Evolutionary conservation across 2,329 filamentous ascomycete species (phyloP).

Genomic region (Alternaria atra): DNA sequence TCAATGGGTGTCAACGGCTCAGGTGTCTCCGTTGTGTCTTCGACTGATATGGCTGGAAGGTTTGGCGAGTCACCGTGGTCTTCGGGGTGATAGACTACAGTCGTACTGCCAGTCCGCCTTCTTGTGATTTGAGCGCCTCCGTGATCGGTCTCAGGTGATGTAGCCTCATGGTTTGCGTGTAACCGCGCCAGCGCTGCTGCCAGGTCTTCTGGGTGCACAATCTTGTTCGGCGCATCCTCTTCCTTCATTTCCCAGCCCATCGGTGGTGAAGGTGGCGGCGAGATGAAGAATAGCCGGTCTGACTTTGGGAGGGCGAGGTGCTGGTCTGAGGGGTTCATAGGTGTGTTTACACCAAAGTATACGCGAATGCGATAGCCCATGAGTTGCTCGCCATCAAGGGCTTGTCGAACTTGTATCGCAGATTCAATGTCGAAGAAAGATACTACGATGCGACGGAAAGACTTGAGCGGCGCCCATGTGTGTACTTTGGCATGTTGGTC

Average conservation of each 20-base stretch:
- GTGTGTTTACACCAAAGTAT: slow-evolving; percentile 52
- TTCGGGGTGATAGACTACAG: slow-evolving; percentile 69
- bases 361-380: slow-evolving; percentile 66
- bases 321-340: slow-evolving; percentile 51
- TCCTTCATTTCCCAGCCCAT: slow-evolving; percentile 71
- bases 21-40: slow-evolving; percentile 64
- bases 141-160: slow-evolving; percentile 36
- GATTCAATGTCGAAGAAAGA: slow-evolving; percentile 77
- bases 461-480: slow-evolving; percentile 82
- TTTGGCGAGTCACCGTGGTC: slow-evolving; percentile 68
- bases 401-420: slow-evolving; percentile 74
- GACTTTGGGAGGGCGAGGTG: slow-evolving; percentile 60
- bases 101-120: slow-evolving; percentile 62
- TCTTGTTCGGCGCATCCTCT: slow-evolving; percentile 72
- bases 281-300: slow-evolving; percentile 73
- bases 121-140: slow-evolving; percentile 30
- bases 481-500: slow-evolving; percentile 74
- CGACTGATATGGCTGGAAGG: slow-evolving; percentile 70
- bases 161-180: slow-evolving; percentile 50
- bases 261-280: slow-evolving; percentile 69
- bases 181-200: slow-evolving; percentile 65
- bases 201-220: slow-evolving; percentile 70
- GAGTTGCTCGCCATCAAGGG: slow-evolving; percentile 77
- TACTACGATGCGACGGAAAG: slow-evolving; percentile 81
- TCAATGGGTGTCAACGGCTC: slow-evolving; percentile 61